A percentile compares a stretch with the other conserved stretches of the same genome.
Conservation (phyloP, 306 rosid species). For the Arachis hypogaea region DNA sequence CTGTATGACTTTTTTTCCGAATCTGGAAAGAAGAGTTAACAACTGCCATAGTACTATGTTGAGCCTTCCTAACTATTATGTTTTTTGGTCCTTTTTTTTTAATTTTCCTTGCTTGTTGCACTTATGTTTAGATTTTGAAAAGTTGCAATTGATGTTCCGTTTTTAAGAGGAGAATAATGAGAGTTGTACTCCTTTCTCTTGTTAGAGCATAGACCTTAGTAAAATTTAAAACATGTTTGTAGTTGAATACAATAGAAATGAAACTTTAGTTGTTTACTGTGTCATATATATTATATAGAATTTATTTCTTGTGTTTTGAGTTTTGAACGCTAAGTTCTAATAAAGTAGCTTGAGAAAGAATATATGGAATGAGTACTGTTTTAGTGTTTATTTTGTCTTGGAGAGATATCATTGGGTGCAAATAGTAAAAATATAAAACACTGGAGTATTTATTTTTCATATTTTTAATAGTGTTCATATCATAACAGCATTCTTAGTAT, state of each 20-base stretch:
- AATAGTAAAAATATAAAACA: background rate
- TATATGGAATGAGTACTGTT: background rate
- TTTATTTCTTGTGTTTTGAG: too few species aligned
- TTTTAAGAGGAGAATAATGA: slow-evolving; percentile 12
- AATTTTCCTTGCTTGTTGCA: slow-evolving; percentile 13
- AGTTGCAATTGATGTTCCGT: slow-evolving; percentile 23
- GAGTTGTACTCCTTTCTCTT: slow-evolving; percentile 1
- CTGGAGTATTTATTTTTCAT: slow-evolving; percentile 13
- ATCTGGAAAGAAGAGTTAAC: slow-evolving; percentile 2
- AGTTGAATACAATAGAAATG: background rate
- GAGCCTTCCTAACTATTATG: background rate
- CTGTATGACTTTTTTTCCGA: background rate
- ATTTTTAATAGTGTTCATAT: slow-evolving; percentile 5
- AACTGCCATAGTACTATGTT: background rate
- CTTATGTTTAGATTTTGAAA: slow-evolving; percentile 1
- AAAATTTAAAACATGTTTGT: background rate
- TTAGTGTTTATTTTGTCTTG: slow-evolving; percentile 5
- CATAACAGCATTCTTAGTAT: slow-evolving; percentile 11
- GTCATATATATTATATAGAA: background rate
- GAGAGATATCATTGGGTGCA: background rate
- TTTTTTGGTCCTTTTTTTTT: slow-evolving; percentile 2
- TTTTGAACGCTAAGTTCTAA: too few species aligned
- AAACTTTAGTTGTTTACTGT: background rate
- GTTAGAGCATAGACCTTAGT: background rate
- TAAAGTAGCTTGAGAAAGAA: background rate